Evolutionary conservation across 805 yeast genomes (phyloP).

Genomic region (Metschnikowia baotianmanensis): DNA sequence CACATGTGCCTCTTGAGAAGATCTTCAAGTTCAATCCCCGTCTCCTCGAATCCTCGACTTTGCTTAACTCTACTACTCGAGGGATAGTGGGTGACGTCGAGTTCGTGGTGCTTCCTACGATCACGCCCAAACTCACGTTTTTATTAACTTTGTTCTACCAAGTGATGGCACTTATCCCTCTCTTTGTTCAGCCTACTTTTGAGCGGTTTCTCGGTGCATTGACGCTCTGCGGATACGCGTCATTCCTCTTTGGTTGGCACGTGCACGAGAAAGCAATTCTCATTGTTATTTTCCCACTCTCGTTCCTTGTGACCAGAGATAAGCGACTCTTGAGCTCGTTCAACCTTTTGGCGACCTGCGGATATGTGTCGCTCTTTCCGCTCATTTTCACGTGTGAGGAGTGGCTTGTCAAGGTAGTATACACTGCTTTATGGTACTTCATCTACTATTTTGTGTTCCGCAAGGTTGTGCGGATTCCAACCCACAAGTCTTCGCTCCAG

Average conservation of each 20-base stretch:
- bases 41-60: constrained; percentile 31
- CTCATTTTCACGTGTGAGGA: constrained; percentile 77
- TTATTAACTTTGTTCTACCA: constrained; percentile 83
- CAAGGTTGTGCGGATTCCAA: constrained; percentile 63
- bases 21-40: constrained; percentile 46
- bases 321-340: constrained; percentile 70
- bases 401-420: constrained; percentile 69
- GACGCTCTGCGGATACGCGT: constrained; percentile 86
- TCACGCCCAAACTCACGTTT: constrained; percentile 76
- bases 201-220: constrained; percentile 79
- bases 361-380: constrained; percentile 87
- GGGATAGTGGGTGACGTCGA: constrained; percentile 92
- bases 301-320: constrained; percentile 71
- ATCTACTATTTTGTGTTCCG: constrained; percentile 70
- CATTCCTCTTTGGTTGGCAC: constrained; percentile 97
- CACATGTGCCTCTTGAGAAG: constrained; percentile 27
- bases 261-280: constrained; percentile 98
- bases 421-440: constrained; percentile 83
- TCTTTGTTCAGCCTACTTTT: constrained; percentile 65
- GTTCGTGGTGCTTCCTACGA: constrained; percentile 76
- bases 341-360: constrained; percentile 70
- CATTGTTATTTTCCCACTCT: constrained; percentile 81
- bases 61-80: constrained; percentile 51
- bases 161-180: constrained; percentile 69
- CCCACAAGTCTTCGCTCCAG: constrained; percentile 18